Base-by-base conservation (phyloP, 2,329 filamentous ascomycete genomes). In the Dothideomycetidae sp. region DNA sequence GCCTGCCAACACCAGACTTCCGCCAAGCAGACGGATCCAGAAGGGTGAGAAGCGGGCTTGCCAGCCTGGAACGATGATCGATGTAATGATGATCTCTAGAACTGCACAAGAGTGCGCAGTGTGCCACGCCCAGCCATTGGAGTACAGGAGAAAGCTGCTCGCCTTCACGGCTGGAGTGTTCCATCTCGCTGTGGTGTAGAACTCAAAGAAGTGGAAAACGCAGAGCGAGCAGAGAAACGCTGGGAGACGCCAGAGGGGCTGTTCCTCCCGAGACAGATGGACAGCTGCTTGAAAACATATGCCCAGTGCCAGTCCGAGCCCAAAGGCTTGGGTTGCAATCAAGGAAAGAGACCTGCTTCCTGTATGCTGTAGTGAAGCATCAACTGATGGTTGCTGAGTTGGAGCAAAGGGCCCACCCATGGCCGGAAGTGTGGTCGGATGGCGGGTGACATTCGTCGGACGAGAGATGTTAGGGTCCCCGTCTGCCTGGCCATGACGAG, bases 131-230 rank as follows among this genome's bases (percentile, higher is more conserved):
- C 71, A 73, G 56, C 90, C 90, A 57, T 98, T 98, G 34, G 74
- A 75, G 26, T 76, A 78, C 23, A 96, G 68, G 10, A 98, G 72
- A 56, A 92, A 98, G 23, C 82, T 80, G 37, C 72, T 71, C 13
- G 86, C 66, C 15, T 68, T 71, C 13, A 82, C 83, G 36, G 75
- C 68, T 11, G 70, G 67, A 0, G 82, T 83, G 59, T 96, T 96
- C 62, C 81, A 82, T 39, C 69, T 66, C 5, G 88, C 86, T 0
- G 88, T 94, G 19, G 78, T 83, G 68, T 77, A 93, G 66, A 86
- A 98, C 61, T 98, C 90, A 57, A 96, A 76, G 61, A 93, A 96
- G 66, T 98, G 90, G 62, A 96, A 96, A 18, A 79, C 50, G 16
- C 78, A 71, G 33, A 96, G 75, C 10, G 75, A 64, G 36, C 63